These are phyloP conservation scores for Capsicum baccatum DNA, from an alignment of 257 asterid genomes.

Conservation along the genomic window DNA sequence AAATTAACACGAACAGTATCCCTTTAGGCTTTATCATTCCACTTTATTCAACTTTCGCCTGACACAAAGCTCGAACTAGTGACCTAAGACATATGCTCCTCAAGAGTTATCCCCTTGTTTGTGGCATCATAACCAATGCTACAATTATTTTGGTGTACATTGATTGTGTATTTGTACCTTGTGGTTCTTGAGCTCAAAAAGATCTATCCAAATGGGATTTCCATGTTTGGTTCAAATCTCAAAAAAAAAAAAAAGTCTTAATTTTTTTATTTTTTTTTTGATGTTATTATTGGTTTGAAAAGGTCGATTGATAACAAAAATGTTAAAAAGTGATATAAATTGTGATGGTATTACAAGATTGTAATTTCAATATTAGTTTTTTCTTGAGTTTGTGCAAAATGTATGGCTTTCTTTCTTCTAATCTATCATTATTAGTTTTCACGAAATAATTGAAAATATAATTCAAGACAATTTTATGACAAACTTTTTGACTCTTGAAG, in stretches of 20 bases:
- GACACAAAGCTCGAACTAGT: no score
- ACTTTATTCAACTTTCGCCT: no score
- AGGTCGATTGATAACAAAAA: background rate
- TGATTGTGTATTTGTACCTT: background rate
- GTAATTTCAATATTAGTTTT: background rate
- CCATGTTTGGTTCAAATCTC: background rate
- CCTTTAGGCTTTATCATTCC: no score
- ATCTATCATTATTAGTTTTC: background rate
- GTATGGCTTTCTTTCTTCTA: background rate
- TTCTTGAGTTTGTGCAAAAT: background rate
- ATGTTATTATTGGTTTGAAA: background rate
- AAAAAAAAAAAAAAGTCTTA: background rate
- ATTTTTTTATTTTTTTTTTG: background rate
- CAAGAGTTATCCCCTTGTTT: background rate
- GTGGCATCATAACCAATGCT: background rate
- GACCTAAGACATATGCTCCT: no score
- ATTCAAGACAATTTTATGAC: background rate
- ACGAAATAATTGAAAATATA: background rate
- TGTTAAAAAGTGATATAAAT: background rate
- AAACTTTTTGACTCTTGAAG: slow-evolving; percentile 3
- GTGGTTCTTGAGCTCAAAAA: slow-evolving; percentile 1
- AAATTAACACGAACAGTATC: no score
- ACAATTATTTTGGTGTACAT: slow-evolving; percentile 16
- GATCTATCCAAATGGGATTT: slow-evolving; percentile 4
- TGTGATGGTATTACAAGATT: background rate